A percentile compares a stretch with the other conserved stretches of the same genome.
These are phyloP conservation scores for Wickerhamomyces strasburgensis DNA, from an alignment of 805 yeast species.

Conservation along the genomic window DNA sequence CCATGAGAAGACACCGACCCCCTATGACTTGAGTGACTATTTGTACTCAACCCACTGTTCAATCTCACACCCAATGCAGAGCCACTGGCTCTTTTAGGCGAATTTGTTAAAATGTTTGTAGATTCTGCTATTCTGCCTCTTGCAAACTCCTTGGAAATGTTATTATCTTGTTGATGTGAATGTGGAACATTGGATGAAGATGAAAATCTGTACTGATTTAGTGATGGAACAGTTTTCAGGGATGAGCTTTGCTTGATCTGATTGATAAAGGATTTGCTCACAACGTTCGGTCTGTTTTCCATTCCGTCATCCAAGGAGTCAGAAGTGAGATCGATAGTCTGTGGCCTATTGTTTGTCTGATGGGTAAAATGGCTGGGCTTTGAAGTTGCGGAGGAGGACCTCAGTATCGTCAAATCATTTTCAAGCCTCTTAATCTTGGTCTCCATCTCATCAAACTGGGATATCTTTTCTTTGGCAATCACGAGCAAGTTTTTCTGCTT, in stretches of 20 bases:
- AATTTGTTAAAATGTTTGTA: constrained; percentile 15
- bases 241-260: constrained; percentile 18
- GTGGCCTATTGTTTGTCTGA: constrained; percentile 5
- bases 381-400: background rate
- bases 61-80: background rate
- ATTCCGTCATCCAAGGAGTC: constrained; percentile 14
- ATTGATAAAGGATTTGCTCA: constrained; percentile 17
- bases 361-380: background rate
- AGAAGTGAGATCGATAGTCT: constrained; percentile 21
- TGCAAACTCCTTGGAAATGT: constrained; percentile 9
- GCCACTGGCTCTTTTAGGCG: constrained; percentile 5
- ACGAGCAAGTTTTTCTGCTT: constrained; percentile 21
- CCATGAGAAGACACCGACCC: constrained; percentile 10
- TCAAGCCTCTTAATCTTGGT: constrained; percentile 9
- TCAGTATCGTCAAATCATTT: constrained; percentile 8
- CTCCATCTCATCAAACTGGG: constrained; percentile 15
- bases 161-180: background rate
- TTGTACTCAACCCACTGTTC: background rate
- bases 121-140: constrained; percentile 22
- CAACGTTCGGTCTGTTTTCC: constrained; percentile 1
- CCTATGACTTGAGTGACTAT: constrained; percentile 7
- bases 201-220: background rate
- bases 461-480: constrained; percentile 21
- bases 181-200: background rate
- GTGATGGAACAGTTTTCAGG: constrained; percentile 6